These are phyloP conservation scores for Fraxinus dipetala DNA, from an alignment of 305 asterid species.

Conservation along the genomic window DNA sequence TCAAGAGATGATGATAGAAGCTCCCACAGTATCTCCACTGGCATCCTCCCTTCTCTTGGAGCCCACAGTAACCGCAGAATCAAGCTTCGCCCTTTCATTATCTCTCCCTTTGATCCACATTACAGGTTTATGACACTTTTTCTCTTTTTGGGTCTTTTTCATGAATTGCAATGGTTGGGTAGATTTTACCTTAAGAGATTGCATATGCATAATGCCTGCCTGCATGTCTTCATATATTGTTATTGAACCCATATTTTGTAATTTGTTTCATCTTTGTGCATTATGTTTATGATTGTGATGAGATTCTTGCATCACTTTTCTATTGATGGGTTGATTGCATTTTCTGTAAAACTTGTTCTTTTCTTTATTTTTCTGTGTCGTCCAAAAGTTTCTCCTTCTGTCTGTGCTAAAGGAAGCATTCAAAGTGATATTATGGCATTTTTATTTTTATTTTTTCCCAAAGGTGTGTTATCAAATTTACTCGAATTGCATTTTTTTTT, in stretches of 20 bases:
- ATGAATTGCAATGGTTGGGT: not conserved
- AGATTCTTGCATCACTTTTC: not conserved
- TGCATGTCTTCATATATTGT: not conserved
- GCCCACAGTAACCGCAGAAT: constrained; percentile 41
- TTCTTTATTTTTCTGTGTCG: not conserved
- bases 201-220: not conserved
- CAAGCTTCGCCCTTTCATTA: constrained; percentile 41
- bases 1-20: constrained; percentile 54
- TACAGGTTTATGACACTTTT: constrained; percentile 38
- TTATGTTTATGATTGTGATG: not conserved
- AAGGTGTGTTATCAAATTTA: not conserved
- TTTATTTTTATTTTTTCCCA: not conserved
- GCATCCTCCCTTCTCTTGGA: constrained; percentile 78
- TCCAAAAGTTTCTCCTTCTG: not conserved
- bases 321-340: not conserved
- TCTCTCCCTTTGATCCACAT: constrained; percentile 58
- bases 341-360: not conserved
- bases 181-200: not conserved
- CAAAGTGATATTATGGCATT: not conserved
- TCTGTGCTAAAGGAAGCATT: not conserved
- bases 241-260: not conserved
- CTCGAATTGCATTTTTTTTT: not conserved
- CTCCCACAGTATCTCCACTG: constrained; percentile 40
- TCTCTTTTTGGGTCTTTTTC: not conserved
- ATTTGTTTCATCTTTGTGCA: not conserved